These are phyloP conservation scores for Nevesoporus exiguus DNA, from an alignment of 768 basidiomycete genomes.

Conservation along the genomic window DNA sequence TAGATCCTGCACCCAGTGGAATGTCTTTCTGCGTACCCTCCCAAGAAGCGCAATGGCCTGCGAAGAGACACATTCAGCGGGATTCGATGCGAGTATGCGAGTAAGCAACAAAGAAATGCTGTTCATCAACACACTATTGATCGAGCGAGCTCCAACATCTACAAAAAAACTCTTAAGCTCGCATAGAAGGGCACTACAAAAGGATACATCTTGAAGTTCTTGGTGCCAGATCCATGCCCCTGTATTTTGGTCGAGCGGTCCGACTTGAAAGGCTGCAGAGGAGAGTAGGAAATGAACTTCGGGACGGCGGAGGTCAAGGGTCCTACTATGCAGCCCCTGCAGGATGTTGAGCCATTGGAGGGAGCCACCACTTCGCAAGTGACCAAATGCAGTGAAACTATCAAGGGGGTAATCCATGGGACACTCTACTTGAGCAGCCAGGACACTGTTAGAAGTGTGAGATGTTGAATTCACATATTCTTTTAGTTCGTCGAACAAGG, in stretches of 20 bases:
- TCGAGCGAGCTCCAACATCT: conserved; percentile 9
- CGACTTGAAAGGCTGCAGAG: neutral
- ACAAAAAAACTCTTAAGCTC: neutral
- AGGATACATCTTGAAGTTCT: neutral
- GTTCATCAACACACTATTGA: conserved; percentile 24
- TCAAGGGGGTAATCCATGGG: neutral
- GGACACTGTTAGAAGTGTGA: neutral
- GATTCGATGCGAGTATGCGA: too few species aligned
- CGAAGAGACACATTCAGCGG: neutral
- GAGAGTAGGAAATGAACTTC: neutral
- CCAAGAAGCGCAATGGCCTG: neutral
- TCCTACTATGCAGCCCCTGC: neutral
- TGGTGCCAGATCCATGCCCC: too few species aligned
- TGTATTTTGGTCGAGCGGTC: neutral
- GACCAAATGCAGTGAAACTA: too few species aligned
- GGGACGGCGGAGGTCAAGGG: neutral
- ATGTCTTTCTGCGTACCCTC: neutral
- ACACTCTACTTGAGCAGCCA: too few species aligned
- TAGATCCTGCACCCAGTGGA: neutral
- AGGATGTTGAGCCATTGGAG: too few species aligned
- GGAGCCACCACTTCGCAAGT: too few species aligned
- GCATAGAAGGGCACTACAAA: neutral
- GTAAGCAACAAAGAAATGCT: conserved; percentile 30
- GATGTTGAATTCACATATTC: too few species aligned
- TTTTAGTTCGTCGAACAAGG: too few species aligned